Base-by-base conservation (phyloP, 352 stramenopile species). In the Phytophthora parvispora region DNA sequence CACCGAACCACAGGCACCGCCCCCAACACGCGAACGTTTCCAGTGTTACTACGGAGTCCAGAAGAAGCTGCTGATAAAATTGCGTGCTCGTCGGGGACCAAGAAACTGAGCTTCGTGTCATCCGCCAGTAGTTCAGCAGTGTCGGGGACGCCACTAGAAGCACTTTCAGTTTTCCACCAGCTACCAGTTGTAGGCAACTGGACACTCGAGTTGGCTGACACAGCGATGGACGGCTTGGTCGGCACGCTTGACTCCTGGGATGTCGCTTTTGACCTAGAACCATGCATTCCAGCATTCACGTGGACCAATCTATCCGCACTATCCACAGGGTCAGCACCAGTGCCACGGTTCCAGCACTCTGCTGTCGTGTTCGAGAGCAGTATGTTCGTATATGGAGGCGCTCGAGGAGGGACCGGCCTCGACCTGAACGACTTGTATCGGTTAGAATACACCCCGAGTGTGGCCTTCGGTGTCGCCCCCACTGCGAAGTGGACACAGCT, bases 381-480 rank as follows among this genome's bases (percentile, higher is more conserved):
- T 27, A 85, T 95, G 78, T 95, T 95, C 59, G 65, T 93, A n/a
- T 90, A 76, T 25, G 87, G 85, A 22, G 87, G 87, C 13, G 60
- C 65, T 42, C 83, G 57, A 25, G 75, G 69, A 6, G 38, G n/a
- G 1, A 75, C 74, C n/a, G 64, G 72, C 0, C 53, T 71, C 38
- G 66, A 75, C 12, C 40, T 90, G 22, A 74, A 67, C 6, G 86
- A 94, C 63, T 54, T 94, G 6, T 87, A 87, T 55, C 81, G 86
- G 4, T 56, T 94, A 43, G 83, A 94, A 60, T 94, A 93, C 40
- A 72, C 65, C 1, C 50, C 74, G 0, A 74, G 43, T 4, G 56
- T 64, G 32, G 52, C 36, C 40, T 31, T 36, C 22, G 45, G 45
- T 31, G 68, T 42, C 18, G 59, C 32, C 59, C 48, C 64, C 20